These are phyloP conservation scores for Gloeopeniophorella convolvens DNA, from an alignment of 768 basidiomycete genomes.

Conservation along the genomic window DNA sequence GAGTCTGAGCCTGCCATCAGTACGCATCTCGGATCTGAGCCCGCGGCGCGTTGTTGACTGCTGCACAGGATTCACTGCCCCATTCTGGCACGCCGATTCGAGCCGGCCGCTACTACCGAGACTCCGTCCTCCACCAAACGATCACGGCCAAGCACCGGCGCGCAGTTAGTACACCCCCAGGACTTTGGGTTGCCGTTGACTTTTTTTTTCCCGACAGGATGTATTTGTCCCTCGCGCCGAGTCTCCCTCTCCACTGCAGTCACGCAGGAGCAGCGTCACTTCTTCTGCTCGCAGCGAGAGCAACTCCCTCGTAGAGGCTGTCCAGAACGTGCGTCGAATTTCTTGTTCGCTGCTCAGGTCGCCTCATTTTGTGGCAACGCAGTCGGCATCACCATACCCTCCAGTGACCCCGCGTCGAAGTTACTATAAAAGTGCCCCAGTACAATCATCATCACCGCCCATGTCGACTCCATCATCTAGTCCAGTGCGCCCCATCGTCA, in stretches of 20 bases:
- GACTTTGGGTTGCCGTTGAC: not conserved
- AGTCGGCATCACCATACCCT: conserved; percentile 32
- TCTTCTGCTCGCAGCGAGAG: conserved; percentile 20
- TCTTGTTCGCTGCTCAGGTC: conserved; percentile 27
- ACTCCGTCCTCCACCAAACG: conserved; percentile 19
- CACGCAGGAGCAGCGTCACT: conserved; percentile 15
- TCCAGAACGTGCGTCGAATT: conserved; percentile 27
- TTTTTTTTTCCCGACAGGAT: conserved; percentile 6
- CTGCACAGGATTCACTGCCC: conserved; percentile 36
- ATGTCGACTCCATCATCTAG: conserved; percentile 57
- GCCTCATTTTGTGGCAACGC: conserved; percentile 22
- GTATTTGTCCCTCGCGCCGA: conserved; percentile 16
- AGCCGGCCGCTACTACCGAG: conserved; percentile 20
- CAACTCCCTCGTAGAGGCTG: conserved; percentile 18
- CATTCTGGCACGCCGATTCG: conserved; percentile 25
- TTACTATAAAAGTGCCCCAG: conserved; percentile 36
- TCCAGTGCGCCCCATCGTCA: conserved; percentile 52
- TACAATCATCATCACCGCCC: conserved; percentile 57
- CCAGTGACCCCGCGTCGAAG: conserved; percentile 46
- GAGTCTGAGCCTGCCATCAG: not conserved
- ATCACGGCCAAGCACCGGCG: conserved; percentile 15
- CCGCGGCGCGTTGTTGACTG: conserved; percentile 11
- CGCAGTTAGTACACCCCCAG: conserved; percentile 6
- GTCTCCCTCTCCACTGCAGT: conserved; percentile 20
- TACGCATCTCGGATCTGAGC: too few species aligned